These are phyloP conservation scores for Hymenoscyphus infarciens DNA, from an alignment of 2,329 filamentous ascomycete genomes.

Conservation along the genomic window DNA sequence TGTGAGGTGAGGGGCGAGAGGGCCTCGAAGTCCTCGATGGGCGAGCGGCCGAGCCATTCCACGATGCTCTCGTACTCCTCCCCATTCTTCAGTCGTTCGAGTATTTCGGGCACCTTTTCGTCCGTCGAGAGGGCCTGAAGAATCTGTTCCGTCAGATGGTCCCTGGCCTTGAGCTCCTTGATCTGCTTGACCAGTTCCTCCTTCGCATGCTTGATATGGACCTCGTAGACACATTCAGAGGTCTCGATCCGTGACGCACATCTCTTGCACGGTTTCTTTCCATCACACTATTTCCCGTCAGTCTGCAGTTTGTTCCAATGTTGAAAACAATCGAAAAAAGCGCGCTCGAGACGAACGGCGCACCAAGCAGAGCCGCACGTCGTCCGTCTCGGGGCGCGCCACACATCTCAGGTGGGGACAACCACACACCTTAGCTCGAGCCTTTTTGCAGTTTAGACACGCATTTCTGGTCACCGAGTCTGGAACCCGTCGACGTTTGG, in stretches of 20 bases:
- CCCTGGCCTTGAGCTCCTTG: conserved; percentile 31
- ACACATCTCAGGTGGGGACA: neutral
- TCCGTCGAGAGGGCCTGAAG: conserved; percentile 30
- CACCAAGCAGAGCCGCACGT: neutral
- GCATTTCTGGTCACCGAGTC: conserved; percentile 36
- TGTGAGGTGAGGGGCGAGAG: conserved; percentile 29
- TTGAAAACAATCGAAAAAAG: neutral
- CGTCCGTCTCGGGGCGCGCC: neutral
- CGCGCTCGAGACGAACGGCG: neutral
- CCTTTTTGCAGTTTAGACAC: conserved; percentile 37
- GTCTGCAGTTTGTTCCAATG: neutral
- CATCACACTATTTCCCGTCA: conserved; percentile 33
- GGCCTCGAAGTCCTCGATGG: conserved; percentile 23
- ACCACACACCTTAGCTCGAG: conserved; percentile 36
- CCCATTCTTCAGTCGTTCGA: conserved; percentile 31
- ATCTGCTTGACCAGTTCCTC: conserved; percentile 35
- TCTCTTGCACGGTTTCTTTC: conserved; percentile 34
- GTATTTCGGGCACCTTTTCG: conserved; percentile 31
- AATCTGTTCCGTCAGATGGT: conserved; percentile 32
- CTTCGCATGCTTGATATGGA: conserved; percentile 37
- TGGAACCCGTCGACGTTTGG: conserved; percentile 35
- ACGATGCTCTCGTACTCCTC: conserved; percentile 32
- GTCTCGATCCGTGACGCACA: conserved; percentile 29
- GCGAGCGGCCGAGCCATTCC: conserved; percentile 29
- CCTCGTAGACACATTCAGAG: conserved; percentile 34